phyloP scores from a whole-genome alignment of 1,139 yeast species.

The Kurtzmaniella quercitrusa region DNA sequence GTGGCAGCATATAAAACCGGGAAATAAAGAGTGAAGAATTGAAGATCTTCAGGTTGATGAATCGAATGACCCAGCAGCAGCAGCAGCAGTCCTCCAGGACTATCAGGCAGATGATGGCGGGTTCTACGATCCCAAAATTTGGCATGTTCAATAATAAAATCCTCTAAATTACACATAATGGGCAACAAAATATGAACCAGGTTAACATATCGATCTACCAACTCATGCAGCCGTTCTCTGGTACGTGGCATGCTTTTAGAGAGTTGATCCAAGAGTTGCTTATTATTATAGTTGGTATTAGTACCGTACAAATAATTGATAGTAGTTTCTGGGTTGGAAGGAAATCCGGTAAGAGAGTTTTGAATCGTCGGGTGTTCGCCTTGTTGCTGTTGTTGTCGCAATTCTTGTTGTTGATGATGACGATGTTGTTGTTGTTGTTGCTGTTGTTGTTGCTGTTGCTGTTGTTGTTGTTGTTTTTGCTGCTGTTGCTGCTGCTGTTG shows the following conservation, averaged over 20 bases:
- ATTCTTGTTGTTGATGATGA: too few relatives aligned
- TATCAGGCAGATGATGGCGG: background rate
- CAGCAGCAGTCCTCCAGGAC: background rate
- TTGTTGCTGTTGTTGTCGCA: conserved; percentile 10
- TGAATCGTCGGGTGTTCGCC: conserved; percentile 20
- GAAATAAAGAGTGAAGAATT: conserved; percentile 44
- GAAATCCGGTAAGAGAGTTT: conserved; percentile 23
- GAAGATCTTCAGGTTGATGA: conserved; percentile 23
- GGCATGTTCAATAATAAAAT: conserved; percentile 45
- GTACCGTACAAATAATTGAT: conserved; percentile 42
- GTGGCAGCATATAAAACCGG: conserved; percentile 53
- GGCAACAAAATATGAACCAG: conserved; percentile 56
- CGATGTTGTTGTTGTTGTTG: conserved; percentile 3
- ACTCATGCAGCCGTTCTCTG: conserved; percentile 45
- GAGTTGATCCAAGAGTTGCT: conserved; percentile 32
- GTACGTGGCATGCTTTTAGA: conserved; percentile 31
- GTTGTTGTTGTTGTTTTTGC: conserved; percentile 3
- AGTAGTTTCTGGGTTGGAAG: conserved; percentile 38
- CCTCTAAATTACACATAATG: conserved; percentile 35
- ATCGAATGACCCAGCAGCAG: background rate
- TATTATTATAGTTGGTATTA: conserved; percentile 37
- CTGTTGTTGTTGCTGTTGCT: conserved; percentile 7
- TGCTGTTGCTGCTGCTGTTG: conserved; percentile 8
- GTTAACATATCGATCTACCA: conserved; percentile 43
- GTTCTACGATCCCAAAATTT: conserved; percentile 40